A percentile compares a stretch with the other conserved stretches of the same genome.
Evolutionary conservation across 441 rosid genomes (phyloP).

Genomic region (Francoa sonchifolia): DNA sequence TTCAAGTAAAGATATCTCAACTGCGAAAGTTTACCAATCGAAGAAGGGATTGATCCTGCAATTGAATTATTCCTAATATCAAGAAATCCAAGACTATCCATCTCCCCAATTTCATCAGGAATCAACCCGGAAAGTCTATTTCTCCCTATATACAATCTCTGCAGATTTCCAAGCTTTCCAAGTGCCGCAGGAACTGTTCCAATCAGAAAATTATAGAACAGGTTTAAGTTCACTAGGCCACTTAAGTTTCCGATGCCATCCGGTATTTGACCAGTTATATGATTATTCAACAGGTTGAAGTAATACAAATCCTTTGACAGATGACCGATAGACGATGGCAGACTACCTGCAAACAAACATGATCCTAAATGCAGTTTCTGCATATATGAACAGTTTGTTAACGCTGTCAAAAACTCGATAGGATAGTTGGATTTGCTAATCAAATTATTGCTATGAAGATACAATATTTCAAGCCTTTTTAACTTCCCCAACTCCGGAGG

Average conservation of each 20-base stretch:
- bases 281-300: constrained; percentile 2
- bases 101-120: constrained; percentile 5
- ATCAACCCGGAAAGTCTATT: constrained; percentile 1
- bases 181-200: constrained; percentile 13
- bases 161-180: constrained; percentile 3
- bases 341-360: not conserved
- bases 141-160: constrained; percentile 1
- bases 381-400: constrained; percentile 5
- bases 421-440: not conserved
- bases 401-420: constrained; percentile 4
- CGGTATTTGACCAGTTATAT: constrained; percentile 15
- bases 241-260: constrained; percentile 5
- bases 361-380: constrained; percentile 7
- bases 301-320: constrained; percentile 8
- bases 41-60: constrained; percentile 6
- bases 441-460: constrained; percentile 8
- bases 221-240: constrained; percentile 12
- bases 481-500: constrained; percentile 6
- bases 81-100: constrained; percentile 7
- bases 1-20: constrained; percentile 4
- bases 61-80: constrained; percentile 4
- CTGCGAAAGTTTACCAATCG: constrained; percentile 4
- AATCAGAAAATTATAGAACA: constrained; percentile 15
- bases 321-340: constrained; percentile 1
- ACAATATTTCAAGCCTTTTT: constrained; percentile 5